Evolutionary conservation across 129 eudicot species (phyloP), one percentile per base, ranked within the genome.

Genomic region (Centaurea solstitialis): DNA sequence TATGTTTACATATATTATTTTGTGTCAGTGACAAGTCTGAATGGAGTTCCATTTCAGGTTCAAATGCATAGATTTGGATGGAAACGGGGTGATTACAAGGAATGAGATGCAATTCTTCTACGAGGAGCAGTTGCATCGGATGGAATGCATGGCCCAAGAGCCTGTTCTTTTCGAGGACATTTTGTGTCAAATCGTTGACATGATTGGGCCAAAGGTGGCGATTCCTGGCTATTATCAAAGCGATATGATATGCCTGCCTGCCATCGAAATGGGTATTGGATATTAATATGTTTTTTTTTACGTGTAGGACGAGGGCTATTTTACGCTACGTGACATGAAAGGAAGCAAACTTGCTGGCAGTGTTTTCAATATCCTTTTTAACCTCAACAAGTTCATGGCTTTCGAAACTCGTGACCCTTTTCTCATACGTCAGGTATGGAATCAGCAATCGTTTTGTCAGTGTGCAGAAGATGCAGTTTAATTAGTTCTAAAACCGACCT

Each of bases 91-190:
- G 82, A 77, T 96, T 72, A 93, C 99, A 37, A 86, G 97, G 86
- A 96, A 96, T 41, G 99, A 96, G 72, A 87, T 96, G 93, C 99
- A 93, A 76, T 93, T 93, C 82, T 96, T 91, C 72, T 96, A 96
- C 22, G 99, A 93, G 81, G 99, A 96, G 82, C 99, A 96, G 89
- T 86, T 96, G 93, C 99, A 96, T 85, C 82, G 99, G 78, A 96
- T 96, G 99, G 99, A 96, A 85, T 96, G 99, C 81, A 96, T 96
- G 98, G 97, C 98, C 40, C 99, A 96, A 85, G 99, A 96, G 81
- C 97, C 97, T 77, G 98, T 96, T 26, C 98, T 91, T 71, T 93
- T 96, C 81, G 98, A 96, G 85, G 99, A 96, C 79, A 96, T 96
- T 24, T 91, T 96, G 71, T 96, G 99, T 84, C 99, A 96, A 86